These are phyloP conservation scores for Limnomonas spitsbergensis DNA, from an alignment of 139 green algal species.

Conservation along the genomic window DNA sequence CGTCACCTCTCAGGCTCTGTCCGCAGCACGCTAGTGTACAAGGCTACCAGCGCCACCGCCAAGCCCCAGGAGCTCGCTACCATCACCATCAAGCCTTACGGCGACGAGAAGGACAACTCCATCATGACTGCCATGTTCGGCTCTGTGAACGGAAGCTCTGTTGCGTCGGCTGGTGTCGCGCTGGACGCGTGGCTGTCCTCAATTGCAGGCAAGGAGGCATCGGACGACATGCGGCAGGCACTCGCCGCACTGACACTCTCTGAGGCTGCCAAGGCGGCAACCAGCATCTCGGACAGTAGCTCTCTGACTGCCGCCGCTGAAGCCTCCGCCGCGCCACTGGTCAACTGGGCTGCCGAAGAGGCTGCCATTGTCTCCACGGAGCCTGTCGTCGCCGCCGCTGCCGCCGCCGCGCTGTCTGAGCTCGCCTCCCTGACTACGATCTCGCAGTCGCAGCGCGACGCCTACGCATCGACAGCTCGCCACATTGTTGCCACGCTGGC, in stretches of 20 bases:
- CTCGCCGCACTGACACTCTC: background rate
- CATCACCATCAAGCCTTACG: background rate
- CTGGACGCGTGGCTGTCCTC: conserved; percentile 8
- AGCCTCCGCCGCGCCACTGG: background rate
- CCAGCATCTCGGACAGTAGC: background rate
- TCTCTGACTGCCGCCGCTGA: background rate
- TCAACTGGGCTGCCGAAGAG: background rate
- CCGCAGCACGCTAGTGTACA: conserved; percentile 1
- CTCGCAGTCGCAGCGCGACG: conserved; percentile 1
- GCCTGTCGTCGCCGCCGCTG: background rate
- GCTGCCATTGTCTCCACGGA: background rate
- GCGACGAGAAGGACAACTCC: no score
- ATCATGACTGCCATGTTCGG: background rate
- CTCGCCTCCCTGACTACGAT: background rate
- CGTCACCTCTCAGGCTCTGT: background rate
- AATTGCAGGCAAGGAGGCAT: background rate
- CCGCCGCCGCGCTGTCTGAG: background rate
- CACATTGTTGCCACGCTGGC: background rate
- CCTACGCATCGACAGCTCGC: background rate
- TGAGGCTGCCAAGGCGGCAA: background rate
- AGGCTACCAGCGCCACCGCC: background rate
- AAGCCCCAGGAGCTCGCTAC: background rate
- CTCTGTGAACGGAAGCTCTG: background rate
- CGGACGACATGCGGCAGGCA: conserved; percentile 1
- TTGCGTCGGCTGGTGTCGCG: background rate